Conservation (phyloP, 1,139 yeast genomes). For the Pichia sp. region DNA sequence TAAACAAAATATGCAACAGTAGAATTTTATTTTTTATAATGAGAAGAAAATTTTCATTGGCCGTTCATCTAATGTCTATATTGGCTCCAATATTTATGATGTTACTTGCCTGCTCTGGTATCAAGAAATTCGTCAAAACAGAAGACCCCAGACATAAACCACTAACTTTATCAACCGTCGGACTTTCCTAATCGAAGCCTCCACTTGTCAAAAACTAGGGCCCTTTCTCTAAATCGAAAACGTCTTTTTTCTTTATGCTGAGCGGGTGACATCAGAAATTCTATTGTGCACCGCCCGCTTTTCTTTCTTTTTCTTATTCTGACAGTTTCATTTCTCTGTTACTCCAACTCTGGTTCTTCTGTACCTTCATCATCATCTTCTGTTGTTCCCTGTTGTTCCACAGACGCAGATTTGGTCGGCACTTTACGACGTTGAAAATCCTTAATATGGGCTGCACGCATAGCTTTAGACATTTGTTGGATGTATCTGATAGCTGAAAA, state of each 20-base stretch:
- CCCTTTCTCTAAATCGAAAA: neutral
- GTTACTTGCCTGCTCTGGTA: too few relatives aligned
- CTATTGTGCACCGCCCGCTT: neutral
- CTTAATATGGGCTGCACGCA: conserved; percentile 77
- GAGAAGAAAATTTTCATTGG: neutral
- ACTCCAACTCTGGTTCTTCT: neutral
- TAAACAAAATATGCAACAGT: neutral
- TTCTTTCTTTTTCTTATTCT: neutral
- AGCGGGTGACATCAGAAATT: neutral
- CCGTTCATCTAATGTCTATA: neutral
- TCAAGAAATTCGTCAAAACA: too few relatives aligned
- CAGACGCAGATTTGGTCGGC: conserved; percentile 30
- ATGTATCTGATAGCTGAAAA: conserved; percentile 9
- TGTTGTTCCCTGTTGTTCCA: conserved; percentile 9
- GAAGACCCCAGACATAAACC: neutral
- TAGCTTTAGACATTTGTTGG: conserved; percentile 46
- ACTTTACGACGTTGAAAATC: conserved; percentile 72
- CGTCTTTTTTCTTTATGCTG: neutral
- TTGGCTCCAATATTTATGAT: too few relatives aligned
- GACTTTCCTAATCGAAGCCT: neutral
- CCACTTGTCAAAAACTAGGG: neutral
- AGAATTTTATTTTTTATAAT: neutral
- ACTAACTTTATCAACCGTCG: neutral
- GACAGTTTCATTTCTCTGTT: neutral
- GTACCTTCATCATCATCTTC: conserved; percentile 13